Percentiles rank a stretch among this genome's conserved stretches.
These are phyloP conservation scores for Vararia minispora DNA, from an alignment of 768 basidiomycete species.

Conservation along the genomic window DNA sequence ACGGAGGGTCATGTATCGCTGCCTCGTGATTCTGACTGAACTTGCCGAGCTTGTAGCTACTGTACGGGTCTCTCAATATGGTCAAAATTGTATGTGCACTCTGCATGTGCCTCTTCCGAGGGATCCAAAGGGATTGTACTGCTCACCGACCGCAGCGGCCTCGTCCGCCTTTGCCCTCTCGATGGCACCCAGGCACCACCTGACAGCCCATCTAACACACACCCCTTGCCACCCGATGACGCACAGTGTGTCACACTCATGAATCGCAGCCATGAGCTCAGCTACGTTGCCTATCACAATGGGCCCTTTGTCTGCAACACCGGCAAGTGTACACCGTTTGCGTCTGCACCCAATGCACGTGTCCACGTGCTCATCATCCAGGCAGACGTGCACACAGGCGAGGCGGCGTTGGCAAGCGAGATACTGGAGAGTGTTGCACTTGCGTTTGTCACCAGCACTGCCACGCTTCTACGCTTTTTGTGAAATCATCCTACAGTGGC, in stretches of 20 bases:
- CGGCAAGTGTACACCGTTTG: slow-evolving; percentile 12
- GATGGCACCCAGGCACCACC: slow-evolving; percentile 2
- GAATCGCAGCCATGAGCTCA: slow-evolving; percentile 6
- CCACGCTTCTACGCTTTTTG: slow-evolving; percentile 17
- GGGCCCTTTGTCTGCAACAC: slow-evolving; percentile 18
- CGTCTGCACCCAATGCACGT: slow-evolving; percentile 14
- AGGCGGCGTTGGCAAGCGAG: slow-evolving; percentile 13
- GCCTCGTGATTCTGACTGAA: no score
- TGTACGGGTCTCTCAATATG: no score
- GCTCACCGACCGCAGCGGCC: slow-evolving; percentile 28
- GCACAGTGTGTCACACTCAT: slow-evolving; percentile 18
- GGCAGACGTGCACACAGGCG: slow-evolving; percentile 9
- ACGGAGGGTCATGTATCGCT: no score
- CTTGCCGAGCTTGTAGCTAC: no score
- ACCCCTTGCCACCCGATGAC: background rate
- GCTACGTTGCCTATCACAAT: slow-evolving; percentile 16
- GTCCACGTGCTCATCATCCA: slow-evolving; percentile 20
- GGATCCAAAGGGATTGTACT: no score
- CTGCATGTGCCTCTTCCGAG: no score
- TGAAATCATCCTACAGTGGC: background rate
- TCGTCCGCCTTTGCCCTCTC: slow-evolving; percentile 34
- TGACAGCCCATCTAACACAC: background rate
- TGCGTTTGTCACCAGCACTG: no score
- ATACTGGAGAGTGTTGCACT: slow-evolving; percentile 24
- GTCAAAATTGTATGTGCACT: no score